Evolutionary conservation across 306 rosid species (phyloP), one percentile per base, ranked within the genome.

Genomic region (Medicago arabica): DNA sequence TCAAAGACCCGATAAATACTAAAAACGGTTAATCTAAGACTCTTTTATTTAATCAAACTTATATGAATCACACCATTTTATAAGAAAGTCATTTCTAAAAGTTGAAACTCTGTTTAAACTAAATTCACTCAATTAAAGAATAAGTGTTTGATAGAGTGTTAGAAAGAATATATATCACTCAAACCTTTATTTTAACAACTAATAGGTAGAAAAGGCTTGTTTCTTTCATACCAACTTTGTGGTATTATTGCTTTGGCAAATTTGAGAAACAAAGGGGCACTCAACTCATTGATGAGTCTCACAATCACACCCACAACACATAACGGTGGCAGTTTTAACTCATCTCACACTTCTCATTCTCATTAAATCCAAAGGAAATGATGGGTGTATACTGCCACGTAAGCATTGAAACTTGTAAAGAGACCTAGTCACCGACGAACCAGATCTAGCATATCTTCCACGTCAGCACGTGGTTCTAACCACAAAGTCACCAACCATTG

Each of bases 361-460:
- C 31, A 34, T 34, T 34, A 79, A 79, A 41, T 72, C 39, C 68
- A 55, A 25, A 53, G 4, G 50, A 8, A 49, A 14, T 44, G 44
- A 80, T 69, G 74, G 89, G 80, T 75, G 84, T 14, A 63, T 2
- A 34, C 5, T 85, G 71, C 75, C 90, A 84, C 86, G 77, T 65
- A 68, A 78, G 81, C 77, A 17, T 71, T 38, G 1, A 69, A 76
- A 34, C 47, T 49, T 16, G 66, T 23, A 85, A 74, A 51, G 76
- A 2, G 66, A 66, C 23, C 51, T 6, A 50, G 67, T 76, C 86
- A 81, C 88, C 83, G 80, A 83, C 92, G 88, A 85, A 85, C 87
- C 79, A 85, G 75, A 88, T 86, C 86, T 62, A 49, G 74, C 73
- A 83, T 41, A 85, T 90, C 96, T 50, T 74, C 91, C 92, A 81